Conservation (phyloP, 2,329 filamentous ascomycete species). For the Grosmannia serpens region DNA sequence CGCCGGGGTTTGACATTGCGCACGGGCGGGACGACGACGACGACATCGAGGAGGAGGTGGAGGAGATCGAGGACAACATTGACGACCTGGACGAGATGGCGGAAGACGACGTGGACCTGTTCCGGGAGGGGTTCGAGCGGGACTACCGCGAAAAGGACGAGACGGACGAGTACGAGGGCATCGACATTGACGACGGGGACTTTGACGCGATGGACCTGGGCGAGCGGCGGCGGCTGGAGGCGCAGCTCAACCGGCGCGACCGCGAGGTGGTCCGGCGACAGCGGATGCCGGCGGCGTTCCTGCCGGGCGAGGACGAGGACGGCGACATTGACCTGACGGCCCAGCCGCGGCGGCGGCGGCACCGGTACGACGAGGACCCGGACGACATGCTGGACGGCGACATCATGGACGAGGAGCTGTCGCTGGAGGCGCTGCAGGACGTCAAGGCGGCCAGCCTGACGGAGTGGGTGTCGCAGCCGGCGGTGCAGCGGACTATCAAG, state of each 20-base stretch:
- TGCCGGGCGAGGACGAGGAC: conserved; percentile 75
- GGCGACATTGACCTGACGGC: conserved; percentile 72
- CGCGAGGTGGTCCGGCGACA: conserved; percentile 56
- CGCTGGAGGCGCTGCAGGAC: conserved; percentile 80
- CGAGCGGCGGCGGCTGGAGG: conserved; percentile 58
- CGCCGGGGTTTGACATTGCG: conserved; percentile 51
- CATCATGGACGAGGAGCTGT: conserved; percentile 91
- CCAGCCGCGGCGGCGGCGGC: conserved; percentile 73
- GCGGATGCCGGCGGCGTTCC: conserved; percentile 59
- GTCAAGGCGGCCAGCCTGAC: conserved; percentile 88
- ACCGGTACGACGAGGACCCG: conserved; percentile 87
- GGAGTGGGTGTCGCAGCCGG: conserved; percentile 85
- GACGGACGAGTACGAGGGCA: conserved; percentile 57
- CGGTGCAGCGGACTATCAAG: conserved; percentile 86
- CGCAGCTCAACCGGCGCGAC: conserved; percentile 62
- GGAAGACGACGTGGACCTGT: conserved; percentile 70
- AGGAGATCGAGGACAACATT: conserved; percentile 61
- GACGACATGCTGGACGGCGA: conserved; percentile 88
- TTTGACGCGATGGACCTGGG: conserved; percentile 59
- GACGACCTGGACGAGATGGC: conserved; percentile 74
- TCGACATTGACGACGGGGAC: conserved; percentile 69
- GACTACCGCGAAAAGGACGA: conserved; percentile 58
- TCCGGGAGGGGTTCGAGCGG: conserved; percentile 59
- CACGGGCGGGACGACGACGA: conserved; percentile 56
- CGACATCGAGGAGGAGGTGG: conserved; percentile 59